Conservation (phyloP, 495 filamentous ascomycete genomes). For the Neurospora discreta region DNA sequence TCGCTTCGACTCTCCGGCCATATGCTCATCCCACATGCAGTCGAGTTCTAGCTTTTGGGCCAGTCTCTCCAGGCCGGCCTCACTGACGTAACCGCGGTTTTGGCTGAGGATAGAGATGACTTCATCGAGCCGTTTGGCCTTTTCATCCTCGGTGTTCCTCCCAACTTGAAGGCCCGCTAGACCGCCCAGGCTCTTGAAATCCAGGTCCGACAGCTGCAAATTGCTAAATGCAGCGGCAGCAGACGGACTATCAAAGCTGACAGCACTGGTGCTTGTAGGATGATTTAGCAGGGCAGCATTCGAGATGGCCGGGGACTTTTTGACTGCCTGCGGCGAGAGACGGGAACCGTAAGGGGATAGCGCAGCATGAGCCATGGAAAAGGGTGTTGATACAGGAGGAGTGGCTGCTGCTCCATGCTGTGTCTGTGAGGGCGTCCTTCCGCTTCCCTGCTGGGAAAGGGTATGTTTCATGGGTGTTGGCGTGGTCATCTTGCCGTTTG, state of each 20-base stretch:
- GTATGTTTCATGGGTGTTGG: conserved; percentile 37
- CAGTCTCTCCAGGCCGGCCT: conserved; percentile 70
- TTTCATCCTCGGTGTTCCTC: conserved; percentile 46
- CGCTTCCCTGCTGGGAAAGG: conserved; percentile 31
- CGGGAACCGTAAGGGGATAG: conserved; percentile 40
- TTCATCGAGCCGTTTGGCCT: conserved; percentile 39
- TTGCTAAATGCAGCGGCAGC: conserved; percentile 38
- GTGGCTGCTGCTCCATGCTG: conserved; percentile 37
- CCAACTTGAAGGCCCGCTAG: conserved; percentile 12
- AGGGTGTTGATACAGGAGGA: conserved; percentile 45
- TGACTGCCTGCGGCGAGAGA: conserved; percentile 44
- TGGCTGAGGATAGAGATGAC: conserved; percentile 34
- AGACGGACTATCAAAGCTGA: conserved; percentile 44
- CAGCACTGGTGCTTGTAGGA: conserved; percentile 16
- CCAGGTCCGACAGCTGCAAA: conserved; percentile 33
- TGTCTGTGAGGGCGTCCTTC: conserved; percentile 33
- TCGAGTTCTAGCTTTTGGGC: conserved; percentile 62
- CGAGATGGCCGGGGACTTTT: conserved; percentile 40
- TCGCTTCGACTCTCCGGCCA: conserved; percentile 31
- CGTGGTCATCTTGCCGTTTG: conserved; percentile 32
- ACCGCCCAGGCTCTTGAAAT: conserved; percentile 26
- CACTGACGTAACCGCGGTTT: conserved; percentile 52
- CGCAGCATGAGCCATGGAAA: conserved; percentile 36
- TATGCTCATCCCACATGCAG: conserved; percentile 53
- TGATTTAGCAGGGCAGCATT: conserved; percentile 28